These are phyloP conservation scores for Malassezia sympodialis DNA, from an alignment of 1,284 basidiomycete genomes.

Conservation along the genomic window DNA sequence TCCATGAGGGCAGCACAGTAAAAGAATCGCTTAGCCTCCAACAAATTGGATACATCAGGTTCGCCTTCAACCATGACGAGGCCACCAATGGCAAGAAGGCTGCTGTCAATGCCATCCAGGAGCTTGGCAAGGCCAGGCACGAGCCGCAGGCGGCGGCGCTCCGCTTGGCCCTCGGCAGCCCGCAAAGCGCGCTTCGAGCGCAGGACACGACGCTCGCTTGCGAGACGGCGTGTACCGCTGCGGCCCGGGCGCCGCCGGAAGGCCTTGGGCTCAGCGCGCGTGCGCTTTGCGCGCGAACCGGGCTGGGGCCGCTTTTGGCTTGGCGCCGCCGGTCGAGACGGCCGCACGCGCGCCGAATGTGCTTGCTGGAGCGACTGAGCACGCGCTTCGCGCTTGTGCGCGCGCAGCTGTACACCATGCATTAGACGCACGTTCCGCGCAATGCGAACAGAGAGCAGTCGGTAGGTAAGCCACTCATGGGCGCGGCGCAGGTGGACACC, in stretches of 20 bases:
- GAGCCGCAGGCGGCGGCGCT: constrained; percentile 30
- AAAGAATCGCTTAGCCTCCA: constrained; percentile 43
- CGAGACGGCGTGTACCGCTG: constrained; percentile 28
- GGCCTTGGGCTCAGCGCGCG: constrained; percentile 12
- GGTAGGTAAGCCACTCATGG: constrained; percentile 43
- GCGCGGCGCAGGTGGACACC: constrained; percentile 39
- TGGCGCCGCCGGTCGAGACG: constrained; percentile 13
- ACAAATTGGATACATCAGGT: constrained; percentile 39
- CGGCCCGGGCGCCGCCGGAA: constrained; percentile 24
- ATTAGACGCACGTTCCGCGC: constrained; percentile 35
- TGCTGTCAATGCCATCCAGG: constrained; percentile 36
- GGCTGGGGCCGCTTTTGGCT: constrained; percentile 21
- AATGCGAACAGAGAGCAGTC: constrained; percentile 36
- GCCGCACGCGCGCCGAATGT: constrained; percentile 3
- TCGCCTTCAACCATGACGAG: constrained; percentile 41
- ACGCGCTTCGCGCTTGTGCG: constrained; percentile 34
- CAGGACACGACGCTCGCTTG: constrained; percentile 11
- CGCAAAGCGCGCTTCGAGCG: constrained; percentile 23
- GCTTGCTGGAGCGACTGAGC: constrained; percentile 23
- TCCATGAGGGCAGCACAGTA: constrained; percentile 37
- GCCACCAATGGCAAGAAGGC: constrained; percentile 32
- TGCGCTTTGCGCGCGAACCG: constrained; percentile 23
- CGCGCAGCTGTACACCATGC: constrained; percentile 32
- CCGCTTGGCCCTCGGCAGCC: constrained; percentile 22
- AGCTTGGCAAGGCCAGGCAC: constrained; percentile 43